phyloP scores from a whole-genome alignment of 2,329 filamentous ascomycete genomes.

The Fusarium sp. region DNA sequence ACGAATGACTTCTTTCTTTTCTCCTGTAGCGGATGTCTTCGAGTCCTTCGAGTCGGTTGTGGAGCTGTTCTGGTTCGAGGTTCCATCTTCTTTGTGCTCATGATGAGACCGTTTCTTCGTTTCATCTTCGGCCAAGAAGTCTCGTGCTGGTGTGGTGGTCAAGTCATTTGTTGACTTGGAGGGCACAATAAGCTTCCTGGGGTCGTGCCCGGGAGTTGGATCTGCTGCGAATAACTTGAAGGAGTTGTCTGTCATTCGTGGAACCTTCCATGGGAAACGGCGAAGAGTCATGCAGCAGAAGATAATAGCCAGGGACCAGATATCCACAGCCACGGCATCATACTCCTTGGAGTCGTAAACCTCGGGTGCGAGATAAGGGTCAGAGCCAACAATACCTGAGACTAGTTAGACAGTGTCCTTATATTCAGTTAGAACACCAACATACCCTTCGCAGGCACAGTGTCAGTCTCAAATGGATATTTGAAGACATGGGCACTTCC shows the following conservation, averaged over 20 bases:
- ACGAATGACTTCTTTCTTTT: slow-evolving; percentile 84
- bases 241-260: slow-evolving; percentile 90
- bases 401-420: slow-evolving; percentile 13
- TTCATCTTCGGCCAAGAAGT: slow-evolving; percentile 56
- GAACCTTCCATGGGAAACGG: slow-evolving; percentile 97
- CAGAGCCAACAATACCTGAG: slow-evolving; percentile 78
- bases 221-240: slow-evolving; percentile 92
- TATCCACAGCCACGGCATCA: slow-evolving; percentile 92
- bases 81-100: slow-evolving; percentile 38
- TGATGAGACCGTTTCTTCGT: slow-evolving; percentile 42
- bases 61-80: slow-evolving; percentile 21
- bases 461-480: slow-evolving; percentile 91
- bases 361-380: slow-evolving; percentile 96
- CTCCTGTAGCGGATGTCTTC: slow-evolving; percentile 48
- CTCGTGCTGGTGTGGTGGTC: slow-evolving; percentile 55
- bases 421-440: neutral
- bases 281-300: slow-evolving; percentile 98
- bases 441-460: slow-evolving; percentile 57
- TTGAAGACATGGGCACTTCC: slow-evolving; percentile 96
- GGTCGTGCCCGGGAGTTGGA: slow-evolving; percentile 80
- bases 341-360: slow-evolving; percentile 96
- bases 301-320: slow-evolving; percentile 98
- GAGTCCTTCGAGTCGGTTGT: slow-evolving; percentile 34
- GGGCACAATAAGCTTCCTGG: slow-evolving; percentile 64
- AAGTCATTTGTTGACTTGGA: slow-evolving; percentile 62